phyloP scores from a whole-genome alignment of 805 yeast genomes.

The Saccharomycopsis sp. region DNA sequence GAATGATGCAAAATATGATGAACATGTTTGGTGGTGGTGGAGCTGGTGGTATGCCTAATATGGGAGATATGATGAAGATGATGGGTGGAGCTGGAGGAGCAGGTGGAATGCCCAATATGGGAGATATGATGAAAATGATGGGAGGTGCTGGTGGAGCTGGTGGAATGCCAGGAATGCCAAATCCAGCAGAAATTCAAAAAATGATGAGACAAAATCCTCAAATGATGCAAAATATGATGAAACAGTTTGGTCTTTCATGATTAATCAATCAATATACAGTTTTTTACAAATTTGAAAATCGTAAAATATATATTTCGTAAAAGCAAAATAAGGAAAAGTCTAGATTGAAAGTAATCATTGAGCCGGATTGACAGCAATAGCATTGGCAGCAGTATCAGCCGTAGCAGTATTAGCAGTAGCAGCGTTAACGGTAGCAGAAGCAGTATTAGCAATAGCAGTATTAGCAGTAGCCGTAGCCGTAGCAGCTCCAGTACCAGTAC shows the following conservation, averaged over 20 bases:
- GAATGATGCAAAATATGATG: conserved; percentile 66
- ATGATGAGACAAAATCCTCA: conserved; percentile 32
- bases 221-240: conserved; percentile 36
- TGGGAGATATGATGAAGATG: conserved; percentile 54
- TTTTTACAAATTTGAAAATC: too few relatives aligned
- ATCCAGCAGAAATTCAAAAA: conserved; percentile 19
- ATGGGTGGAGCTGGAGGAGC: conserved; percentile 34
- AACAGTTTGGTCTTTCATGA: conserved; percentile 30
- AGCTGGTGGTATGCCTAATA: conserved; percentile 58
- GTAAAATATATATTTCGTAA: too few relatives aligned
- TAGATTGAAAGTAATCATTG: too few relatives aligned
- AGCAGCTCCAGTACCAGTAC: conserved; percentile 16
- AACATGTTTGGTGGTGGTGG: conserved; percentile 58
- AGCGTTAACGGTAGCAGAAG: conserved; percentile 12
- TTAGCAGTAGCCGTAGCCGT: conserved; percentile 16
- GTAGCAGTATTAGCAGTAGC: too few relatives aligned
- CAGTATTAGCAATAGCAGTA: conserved; percentile 14
- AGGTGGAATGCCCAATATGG: conserved; percentile 58
- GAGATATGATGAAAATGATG: conserved; percentile 51
- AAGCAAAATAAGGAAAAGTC: too few relatives aligned
- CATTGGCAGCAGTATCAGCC: conserved; percentile 8
- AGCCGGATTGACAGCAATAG: too few relatives aligned
- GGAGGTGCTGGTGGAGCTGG: conserved; percentile 24
- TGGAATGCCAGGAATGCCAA: conserved; percentile 17
- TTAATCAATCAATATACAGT: too few relatives aligned